A percentile compares a stretch with the other conserved stretches of the same genome.
Conservation (phyloP, 2,329 filamentous ascomycete species). For the Fusarium paranaense region DNA sequence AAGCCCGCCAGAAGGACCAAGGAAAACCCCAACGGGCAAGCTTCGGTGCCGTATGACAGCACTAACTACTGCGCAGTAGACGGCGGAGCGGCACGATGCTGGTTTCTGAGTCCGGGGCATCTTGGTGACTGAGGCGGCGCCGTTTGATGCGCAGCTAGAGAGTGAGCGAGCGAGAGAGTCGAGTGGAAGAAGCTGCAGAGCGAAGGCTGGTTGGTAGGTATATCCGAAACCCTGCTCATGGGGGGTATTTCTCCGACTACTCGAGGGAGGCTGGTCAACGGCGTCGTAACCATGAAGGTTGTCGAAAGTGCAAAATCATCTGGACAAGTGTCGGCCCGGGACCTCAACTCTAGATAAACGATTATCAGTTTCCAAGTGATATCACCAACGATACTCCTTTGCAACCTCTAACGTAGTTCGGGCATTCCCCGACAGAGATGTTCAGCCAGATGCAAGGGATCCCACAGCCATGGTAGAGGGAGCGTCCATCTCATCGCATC, state of each 20-base stretch:
- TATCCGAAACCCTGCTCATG: constrained; percentile 13
- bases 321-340: background rate
- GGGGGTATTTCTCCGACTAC: constrained; percentile 3
- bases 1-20: constrained; percentile 5
- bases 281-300: background rate
- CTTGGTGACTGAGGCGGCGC: constrained; percentile 4
- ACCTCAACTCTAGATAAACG: constrained; percentile 1
- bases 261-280: background rate
- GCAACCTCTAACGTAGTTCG: background rate
- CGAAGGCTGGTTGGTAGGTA: background rate
- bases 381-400: background rate
- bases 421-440: constrained; percentile 1
- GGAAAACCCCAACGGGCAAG: background rate
- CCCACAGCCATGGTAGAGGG: constrained; percentile 3
- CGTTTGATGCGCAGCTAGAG: constrained; percentile 1
- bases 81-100: constrained; percentile 16
- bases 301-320: background rate
- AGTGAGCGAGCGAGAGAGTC: background rate
- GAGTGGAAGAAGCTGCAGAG: background rate
- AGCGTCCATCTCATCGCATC: background rate
- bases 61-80: background rate
- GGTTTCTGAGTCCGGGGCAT: constrained; percentile 5
- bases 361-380: background rate
- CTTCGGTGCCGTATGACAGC: background rate
- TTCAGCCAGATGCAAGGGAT: constrained; percentile 20